Evolutionary conservation across 169 alveolate genomes (phyloP), one percentile per base, ranked within the genome.

Genomic region (Sarcocystis neurona): DNA sequence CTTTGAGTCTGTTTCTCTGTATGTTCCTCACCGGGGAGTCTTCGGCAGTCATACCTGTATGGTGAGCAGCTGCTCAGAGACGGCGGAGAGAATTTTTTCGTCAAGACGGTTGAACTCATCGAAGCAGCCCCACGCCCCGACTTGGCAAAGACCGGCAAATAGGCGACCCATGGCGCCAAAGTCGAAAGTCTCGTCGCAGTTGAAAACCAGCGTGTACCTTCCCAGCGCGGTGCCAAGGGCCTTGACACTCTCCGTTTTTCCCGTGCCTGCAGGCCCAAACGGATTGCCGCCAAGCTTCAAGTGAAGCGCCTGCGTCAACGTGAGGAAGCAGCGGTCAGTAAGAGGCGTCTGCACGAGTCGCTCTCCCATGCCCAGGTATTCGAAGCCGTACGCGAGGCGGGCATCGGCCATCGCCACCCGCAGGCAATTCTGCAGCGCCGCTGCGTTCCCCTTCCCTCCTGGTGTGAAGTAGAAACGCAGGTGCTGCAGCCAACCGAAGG

Each of bases 231-330:
- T 93, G 20, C 99, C 99, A 50, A 99, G 94, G 10, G 99, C 99
- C 89, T 99, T 99, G 43, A 99, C 99, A 0, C 99, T 95, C 94
- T 99, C 99, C 46, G 99, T 99, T 94, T 99, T 99, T 20, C 99
- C 99, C 2, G 99, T 98, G 37, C 99, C 99, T 4, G 99, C 99
- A 23, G 99, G 99, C 23, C 99, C 99, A 89, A 97, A 98, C 5
- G 99, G 99, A 46, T 98, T 97, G 15, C 99, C 99, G 27, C 99
- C 99, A 82, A 97, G 94, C 89, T 99, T 95, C 96, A 97, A 94
- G 75, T 98, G 98, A 75, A 99, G 92, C 43, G 99, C 99, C 92
- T 98, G 98, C 70, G 99, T 97, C 72, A 98, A 91, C 12, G 99
- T 98, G 77, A 98, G 93, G 94, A 97, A 98, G 93, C 99, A 98